phyloP scores from a whole-genome alignment of 345 rosid species.

The Isatis tinctoria region DNA sequence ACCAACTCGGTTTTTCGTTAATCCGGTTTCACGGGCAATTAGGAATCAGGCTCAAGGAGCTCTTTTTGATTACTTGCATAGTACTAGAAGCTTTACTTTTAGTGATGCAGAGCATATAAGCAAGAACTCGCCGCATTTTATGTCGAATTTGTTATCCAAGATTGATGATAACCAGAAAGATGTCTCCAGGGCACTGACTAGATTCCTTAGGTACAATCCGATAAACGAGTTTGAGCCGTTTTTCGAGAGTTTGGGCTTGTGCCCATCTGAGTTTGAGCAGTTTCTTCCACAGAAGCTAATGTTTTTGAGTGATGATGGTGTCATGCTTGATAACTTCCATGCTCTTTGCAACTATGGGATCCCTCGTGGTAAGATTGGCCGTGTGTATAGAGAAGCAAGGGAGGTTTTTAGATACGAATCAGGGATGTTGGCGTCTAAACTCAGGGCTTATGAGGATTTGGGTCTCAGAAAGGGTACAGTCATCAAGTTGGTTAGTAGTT shows the following conservation, averaged over 20 bases:
- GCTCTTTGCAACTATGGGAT: conserved; percentile 62
- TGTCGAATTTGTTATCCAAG: conserved; percentile 49
- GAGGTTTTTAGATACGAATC: conserved; percentile 48
- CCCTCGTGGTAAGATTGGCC: conserved; percentile 66
- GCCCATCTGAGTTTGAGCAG: conserved; percentile 36
- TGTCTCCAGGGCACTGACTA: conserved; percentile 41
- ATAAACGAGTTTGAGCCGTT: conserved; percentile 86
- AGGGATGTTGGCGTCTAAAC: conserved; percentile 45
- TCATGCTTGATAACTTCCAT: conserved; percentile 63
- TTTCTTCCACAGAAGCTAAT: conserved; percentile 51
- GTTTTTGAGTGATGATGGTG: conserved; percentile 50
- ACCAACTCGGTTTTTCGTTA: conserved; percentile 23
- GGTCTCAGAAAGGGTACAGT: conserved; percentile 53
- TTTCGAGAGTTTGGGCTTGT: conserved; percentile 82
- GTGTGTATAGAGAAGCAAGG: conserved; percentile 56
- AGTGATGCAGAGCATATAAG: conserved; percentile 84
- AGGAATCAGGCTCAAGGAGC: conserved; percentile 54
- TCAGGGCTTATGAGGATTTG: conserved; percentile 53
- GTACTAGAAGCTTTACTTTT: conserved; percentile 52
- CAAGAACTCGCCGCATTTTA: conserved; percentile 62
- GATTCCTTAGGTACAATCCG: conserved; percentile 67
- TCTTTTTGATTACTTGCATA: conserved; percentile 74
- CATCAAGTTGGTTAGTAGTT: conserved; percentile 53
- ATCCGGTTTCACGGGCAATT: conserved; percentile 36
- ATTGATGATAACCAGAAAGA: conserved; percentile 45